Evolutionary conservation across 345 rosid genomes (phyloP).

Genomic region (Lepidium sativum): DNA sequence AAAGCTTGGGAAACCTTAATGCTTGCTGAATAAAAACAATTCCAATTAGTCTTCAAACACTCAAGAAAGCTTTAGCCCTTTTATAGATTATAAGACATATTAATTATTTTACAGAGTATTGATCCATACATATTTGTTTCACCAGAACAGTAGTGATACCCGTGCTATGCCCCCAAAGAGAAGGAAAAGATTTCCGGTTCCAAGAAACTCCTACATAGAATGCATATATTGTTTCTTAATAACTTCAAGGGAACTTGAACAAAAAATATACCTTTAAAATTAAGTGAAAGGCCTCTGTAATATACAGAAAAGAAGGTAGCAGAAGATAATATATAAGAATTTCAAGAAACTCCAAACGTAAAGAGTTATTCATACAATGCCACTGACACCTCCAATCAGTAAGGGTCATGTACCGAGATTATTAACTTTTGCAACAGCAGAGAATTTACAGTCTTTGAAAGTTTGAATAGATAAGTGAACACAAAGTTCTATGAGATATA

Average conservation of each 20-base stretch:
- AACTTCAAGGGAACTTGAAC: background rate
- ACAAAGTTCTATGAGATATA: conserved; percentile 9
- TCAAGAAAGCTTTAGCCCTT: no score
- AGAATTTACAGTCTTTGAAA: conserved; percentile 79
- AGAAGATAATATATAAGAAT: background rate
- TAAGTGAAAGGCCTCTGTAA: background rate
- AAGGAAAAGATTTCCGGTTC: conserved; percentile 84
- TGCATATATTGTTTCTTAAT: conserved; percentile 4
- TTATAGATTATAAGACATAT: no score
- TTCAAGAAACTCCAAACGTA: background rate
- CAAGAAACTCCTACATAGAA: conserved; percentile 64
- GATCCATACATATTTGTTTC: background rate
- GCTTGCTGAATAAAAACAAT: background rate
- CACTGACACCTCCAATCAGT: conserved; percentile 86
- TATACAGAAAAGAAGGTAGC: background rate
- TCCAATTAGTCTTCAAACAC: background rate
- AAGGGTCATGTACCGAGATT: conserved; percentile 91
- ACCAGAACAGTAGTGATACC: conserved; percentile 40
- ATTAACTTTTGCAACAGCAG: conserved; percentile 84
- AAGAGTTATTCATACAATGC: conserved; percentile 48
- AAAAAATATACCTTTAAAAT: conserved; percentile 46
- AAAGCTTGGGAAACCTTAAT: background rate
- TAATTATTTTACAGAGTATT: background rate
- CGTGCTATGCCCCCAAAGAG: conserved; percentile 75
- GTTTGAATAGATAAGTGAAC: background rate